A percentile compares a stretch with the other conserved stretches of the same genome.
Conservation (phyloP, 106 monocot genomes). For the Ottelia alismoides region DNA sequence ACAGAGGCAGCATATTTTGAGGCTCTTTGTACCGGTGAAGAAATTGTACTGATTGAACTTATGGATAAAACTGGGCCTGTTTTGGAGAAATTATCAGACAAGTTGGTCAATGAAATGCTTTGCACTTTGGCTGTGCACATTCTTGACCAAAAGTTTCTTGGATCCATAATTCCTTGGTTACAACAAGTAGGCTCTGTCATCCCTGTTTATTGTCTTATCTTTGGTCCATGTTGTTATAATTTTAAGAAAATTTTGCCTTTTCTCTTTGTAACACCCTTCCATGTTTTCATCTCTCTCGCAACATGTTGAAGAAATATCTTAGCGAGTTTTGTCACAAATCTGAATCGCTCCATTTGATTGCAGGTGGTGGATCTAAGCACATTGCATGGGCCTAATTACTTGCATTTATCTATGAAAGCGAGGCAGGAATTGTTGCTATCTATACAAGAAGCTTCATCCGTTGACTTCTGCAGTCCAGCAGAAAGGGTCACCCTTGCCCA, state of each 20-base stretch:
- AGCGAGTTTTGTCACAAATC: no score
- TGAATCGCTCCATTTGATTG: no score
- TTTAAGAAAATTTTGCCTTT: background rate
- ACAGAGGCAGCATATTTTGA: conserved; percentile 64
- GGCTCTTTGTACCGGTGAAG: conserved; percentile 37
- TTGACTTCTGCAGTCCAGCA: conserved; percentile 23
- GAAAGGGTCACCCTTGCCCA: conserved; percentile 30
- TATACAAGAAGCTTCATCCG: conserved; percentile 24
- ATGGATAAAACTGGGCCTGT: conserved; percentile 95
- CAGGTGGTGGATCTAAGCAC: conserved; percentile 63
- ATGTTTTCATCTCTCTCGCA: no score
- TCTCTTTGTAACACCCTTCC: no score
- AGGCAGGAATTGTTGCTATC: conserved; percentile 47
- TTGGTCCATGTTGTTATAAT: background rate
- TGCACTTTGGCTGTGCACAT: conserved; percentile 29
- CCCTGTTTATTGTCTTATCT: no score
- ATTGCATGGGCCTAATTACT: conserved; percentile 18
- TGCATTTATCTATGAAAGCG: conserved; percentile 34
- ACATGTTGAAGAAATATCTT: no score
- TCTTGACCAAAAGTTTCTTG: conserved; percentile 36
- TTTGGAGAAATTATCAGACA: conserved; percentile 54
- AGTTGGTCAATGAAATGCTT: conserved; percentile 39
- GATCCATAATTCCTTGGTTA: conserved; percentile 63
- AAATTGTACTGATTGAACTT: conserved; percentile 45
- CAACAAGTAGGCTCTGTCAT: conserved; percentile 57